These are phyloP conservation scores for Cenchrus fungigraminus DNA, from an alignment of 176 grass and related monocot species.

Conservation along the genomic window DNA sequence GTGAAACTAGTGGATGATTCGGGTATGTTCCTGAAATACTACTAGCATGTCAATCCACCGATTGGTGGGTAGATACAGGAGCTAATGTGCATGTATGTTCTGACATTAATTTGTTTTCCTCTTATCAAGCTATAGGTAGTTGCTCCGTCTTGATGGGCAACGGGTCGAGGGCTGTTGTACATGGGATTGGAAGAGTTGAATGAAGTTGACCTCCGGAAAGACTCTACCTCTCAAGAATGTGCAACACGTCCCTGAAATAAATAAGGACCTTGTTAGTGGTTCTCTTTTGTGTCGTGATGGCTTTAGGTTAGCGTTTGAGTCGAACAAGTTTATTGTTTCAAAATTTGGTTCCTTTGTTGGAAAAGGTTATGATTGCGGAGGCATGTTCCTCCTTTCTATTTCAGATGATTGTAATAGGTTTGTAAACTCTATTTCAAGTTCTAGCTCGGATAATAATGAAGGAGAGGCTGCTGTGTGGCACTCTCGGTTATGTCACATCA, in stretches of 20 bases:
- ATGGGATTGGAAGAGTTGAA: neutral
- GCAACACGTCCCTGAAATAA: neutral
- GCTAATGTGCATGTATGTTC: neutral
- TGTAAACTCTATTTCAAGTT: no score
- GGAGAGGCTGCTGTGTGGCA: no score
- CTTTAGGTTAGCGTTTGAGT: neutral
- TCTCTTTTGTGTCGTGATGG: no score
- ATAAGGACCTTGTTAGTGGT: no score
- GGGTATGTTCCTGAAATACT: neutral
- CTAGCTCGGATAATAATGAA: no score
- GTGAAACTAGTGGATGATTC: no score
- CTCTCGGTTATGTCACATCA: no score
- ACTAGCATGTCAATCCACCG: neutral
- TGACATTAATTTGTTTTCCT: neutral
- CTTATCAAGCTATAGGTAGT: neutral
- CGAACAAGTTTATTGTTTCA: neutral
- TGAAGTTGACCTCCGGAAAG: no score
- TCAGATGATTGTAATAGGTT: no score
- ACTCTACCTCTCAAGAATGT: neutral
- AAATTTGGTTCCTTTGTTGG: no score
- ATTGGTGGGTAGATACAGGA: neutral
- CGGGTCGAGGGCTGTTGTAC: neutral
- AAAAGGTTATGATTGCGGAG: no score
- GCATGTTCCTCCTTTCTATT: no score
- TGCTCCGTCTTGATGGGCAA: neutral